Conservation (phyloP, 345 rosid genomes). For the Hibiscus mutabilis region DNA sequence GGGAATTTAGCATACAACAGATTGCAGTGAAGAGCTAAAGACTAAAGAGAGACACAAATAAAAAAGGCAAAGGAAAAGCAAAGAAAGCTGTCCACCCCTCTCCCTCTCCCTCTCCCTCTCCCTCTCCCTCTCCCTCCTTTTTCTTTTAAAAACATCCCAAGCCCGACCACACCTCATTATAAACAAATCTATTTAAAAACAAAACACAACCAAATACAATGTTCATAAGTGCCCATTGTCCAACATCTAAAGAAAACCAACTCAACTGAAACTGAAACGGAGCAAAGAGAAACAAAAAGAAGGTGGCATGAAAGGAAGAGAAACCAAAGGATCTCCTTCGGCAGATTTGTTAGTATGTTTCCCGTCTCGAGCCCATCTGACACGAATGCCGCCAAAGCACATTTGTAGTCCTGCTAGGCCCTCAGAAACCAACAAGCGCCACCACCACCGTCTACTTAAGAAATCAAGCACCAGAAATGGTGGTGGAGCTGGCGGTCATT, state of each 20-base stretch:
- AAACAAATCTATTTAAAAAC: neutral
- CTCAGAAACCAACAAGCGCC: constrained; percentile 35
- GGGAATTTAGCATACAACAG: constrained; percentile 1
- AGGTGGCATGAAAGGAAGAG: constrained; percentile 56
- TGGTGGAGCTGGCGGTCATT: constrained; percentile 24
- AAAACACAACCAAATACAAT: neutral
- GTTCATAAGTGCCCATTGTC: neutral
- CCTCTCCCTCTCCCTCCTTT: constrained; percentile 21
- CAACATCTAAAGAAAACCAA: neutral
- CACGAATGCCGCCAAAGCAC: constrained; percentile 53
- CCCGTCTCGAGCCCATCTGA: constrained; percentile 66
- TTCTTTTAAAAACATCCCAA: constrained; percentile 18
- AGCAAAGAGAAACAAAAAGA: neutral
- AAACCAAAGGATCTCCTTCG: constrained; percentile 48
- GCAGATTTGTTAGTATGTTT: constrained; percentile 83
- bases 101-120: no score
- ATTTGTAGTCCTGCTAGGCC: constrained; percentile 64
- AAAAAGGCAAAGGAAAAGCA: constrained; percentile 6
- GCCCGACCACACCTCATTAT: constrained; percentile 10
- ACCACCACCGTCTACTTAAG: constrained; percentile 29
- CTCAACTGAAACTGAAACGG: neutral
- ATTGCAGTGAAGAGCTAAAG: neutral
- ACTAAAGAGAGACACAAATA: neutral
- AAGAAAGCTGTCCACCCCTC: constrained; percentile 25
- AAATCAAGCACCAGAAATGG: constrained; percentile 27